Percentiles rank a stretch among this genome's conserved stretches.
Conservation (phyloP, 2,329 filamentous ascomycete genomes). For the Alternaria solani region DNA sequence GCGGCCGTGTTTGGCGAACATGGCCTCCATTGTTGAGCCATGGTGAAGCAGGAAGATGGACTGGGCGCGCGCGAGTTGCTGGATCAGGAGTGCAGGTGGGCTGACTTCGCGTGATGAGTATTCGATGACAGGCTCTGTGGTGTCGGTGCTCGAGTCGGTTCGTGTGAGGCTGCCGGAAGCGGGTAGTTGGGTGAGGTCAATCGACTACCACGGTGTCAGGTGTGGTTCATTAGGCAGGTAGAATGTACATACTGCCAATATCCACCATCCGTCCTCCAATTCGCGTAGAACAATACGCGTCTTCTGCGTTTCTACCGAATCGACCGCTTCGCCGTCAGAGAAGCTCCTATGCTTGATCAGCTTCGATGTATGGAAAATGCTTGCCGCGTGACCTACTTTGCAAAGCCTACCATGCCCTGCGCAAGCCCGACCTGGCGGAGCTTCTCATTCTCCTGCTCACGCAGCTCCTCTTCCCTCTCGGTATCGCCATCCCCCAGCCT, state of each 20-base stretch:
- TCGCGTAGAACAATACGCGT: slow-evolving; percentile 84
- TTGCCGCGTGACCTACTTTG: slow-evolving; percentile 55
- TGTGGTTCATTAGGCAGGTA: background rate
- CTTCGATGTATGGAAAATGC: background rate
- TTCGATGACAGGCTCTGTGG: slow-evolving; percentile 63
- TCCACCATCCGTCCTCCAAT: slow-evolving; percentile 93
- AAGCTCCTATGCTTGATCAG: slow-evolving; percentile 69
- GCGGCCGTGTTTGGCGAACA: slow-evolving; percentile 72
- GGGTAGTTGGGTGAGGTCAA: slow-evolving; percentile 81
- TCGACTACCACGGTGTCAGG: slow-evolving; percentile 62
- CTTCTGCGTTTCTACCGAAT: slow-evolving; percentile 91
- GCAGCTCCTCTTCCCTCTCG: slow-evolving; percentile 49
- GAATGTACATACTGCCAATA: slow-evolving; percentile 74
- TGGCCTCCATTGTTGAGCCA: slow-evolving; percentile 72
- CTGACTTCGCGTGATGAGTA: slow-evolving; percentile 93
- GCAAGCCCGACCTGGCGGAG: slow-evolving; percentile 93
- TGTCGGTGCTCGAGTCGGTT: slow-evolving; percentile 23
- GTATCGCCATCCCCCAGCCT: slow-evolving; percentile 38
- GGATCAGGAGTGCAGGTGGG: slow-evolving; percentile 76
- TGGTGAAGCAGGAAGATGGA: slow-evolving; percentile 88
- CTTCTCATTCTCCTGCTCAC: slow-evolving; percentile 80
- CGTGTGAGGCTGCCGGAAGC: slow-evolving; percentile 50
- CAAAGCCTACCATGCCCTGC: slow-evolving; percentile 95
- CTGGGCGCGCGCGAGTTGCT: slow-evolving; percentile 85
- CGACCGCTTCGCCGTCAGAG: slow-evolving; percentile 76